A percentile compares a stretch with the other conserved stretches of the same genome.
Conservation (phyloP, 257 asterid species). For the Plantago elongata region DNA sequence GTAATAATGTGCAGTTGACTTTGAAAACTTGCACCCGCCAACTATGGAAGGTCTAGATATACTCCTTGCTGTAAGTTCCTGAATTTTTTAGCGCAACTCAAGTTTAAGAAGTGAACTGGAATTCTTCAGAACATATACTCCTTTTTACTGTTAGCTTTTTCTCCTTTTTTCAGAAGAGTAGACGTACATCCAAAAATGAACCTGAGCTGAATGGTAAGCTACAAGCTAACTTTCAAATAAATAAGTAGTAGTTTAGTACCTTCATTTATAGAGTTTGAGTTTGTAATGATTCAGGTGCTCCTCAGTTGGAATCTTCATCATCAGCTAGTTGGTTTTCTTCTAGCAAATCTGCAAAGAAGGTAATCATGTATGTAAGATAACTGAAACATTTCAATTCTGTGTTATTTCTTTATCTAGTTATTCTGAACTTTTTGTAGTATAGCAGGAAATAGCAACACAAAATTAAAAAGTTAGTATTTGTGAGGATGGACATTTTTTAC, state of each 20-base stretch:
- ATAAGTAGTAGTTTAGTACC: not conserved
- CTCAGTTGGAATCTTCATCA: conserved; percentile 58
- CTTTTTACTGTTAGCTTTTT: not conserved
- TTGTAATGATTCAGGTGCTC: conserved; percentile 40
- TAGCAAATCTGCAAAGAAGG: conserved; percentile 86
- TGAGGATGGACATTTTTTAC: not conserved
- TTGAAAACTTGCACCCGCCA: conserved; percentile 74
- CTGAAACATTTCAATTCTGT: conserved; percentile 15
- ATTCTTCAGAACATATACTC: not conserved
- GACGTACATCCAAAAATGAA: conserved; percentile 39
- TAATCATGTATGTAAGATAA: conserved; percentile 18
- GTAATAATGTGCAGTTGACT: conserved; percentile 53
- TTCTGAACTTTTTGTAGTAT: not conserved
- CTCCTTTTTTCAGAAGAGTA: conserved; percentile 51
- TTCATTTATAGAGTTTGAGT: conserved; percentile 21
- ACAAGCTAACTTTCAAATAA: not conserved
- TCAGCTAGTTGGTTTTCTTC: conserved; percentile 93
- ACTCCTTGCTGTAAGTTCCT: conserved; percentile 63
- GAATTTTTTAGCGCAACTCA: conserved; percentile 11
- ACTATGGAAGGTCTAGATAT: conserved; percentile 77
- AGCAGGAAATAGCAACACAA: conserved; percentile 2
- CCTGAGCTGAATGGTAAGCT: conserved; percentile 65
- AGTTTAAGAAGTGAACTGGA: not conserved
- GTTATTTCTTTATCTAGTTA: not conserved
- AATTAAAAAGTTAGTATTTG: not conserved